These are phyloP conservation scores for Pseudocercospora macadamiae DNA, from an alignment of 2,329 filamentous ascomycete species.

Conservation along the genomic window DNA sequence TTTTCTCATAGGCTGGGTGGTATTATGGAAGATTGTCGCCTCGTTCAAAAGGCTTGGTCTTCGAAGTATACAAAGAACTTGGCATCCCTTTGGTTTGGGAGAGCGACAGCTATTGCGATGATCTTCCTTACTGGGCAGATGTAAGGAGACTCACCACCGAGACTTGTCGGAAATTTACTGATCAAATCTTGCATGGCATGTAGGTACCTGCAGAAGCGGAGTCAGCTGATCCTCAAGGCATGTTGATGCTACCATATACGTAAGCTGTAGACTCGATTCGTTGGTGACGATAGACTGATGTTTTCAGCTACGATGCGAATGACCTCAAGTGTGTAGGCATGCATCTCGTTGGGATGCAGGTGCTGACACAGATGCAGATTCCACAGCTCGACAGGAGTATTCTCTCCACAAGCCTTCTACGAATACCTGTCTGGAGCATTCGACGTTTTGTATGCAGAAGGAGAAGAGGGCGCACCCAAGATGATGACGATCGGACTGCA, in stretches of 20 bases:
- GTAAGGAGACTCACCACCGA: conserved; percentile 9
- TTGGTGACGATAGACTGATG: not conserved
- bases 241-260: conserved; percentile 57
- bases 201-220: conserved; percentile 50
- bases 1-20: conserved; percentile 42
- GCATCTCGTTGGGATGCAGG: not conserved
- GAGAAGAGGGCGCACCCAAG: conserved; percentile 52
- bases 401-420: conserved; percentile 48
- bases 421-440: conserved; percentile 56
- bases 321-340: conserved; percentile 50
- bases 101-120: conserved; percentile 56
- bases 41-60: conserved; percentile 50
- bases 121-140: conserved; percentile 59
- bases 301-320: conserved; percentile 49
- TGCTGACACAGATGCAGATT: not conserved
- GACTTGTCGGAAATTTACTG: too few species aligned
- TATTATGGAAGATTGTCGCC: conserved; percentile 54
- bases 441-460: conserved; percentile 58
- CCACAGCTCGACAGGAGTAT: conserved; percentile 44
- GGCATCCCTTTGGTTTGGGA: conserved; percentile 54
- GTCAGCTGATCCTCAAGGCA: conserved; percentile 47
- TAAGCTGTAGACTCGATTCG: conserved; percentile 34
- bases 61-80: conserved; percentile 56
- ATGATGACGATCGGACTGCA: conserved; percentile 63
- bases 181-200: too few species aligned